Evolutionary conservation across 2,329 filamentous ascomycete genomes (phyloP).

Genomic region (Hirsutella minnesotensis): DNA sequence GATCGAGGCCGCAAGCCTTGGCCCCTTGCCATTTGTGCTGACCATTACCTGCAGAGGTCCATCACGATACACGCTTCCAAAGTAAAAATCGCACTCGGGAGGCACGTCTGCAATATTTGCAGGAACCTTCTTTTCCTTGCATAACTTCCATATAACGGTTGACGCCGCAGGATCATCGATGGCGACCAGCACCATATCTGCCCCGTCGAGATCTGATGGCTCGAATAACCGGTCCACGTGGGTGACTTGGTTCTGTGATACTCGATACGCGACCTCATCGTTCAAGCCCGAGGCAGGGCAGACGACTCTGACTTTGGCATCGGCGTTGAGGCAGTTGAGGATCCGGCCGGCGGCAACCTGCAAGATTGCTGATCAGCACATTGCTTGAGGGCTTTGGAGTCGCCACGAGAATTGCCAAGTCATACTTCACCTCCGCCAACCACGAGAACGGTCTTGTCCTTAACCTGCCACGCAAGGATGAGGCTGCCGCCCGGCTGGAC

Average conservation of each 20-base stretch:
- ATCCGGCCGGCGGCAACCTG: conserved; percentile 94
- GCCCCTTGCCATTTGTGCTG: conserved; percentile 93
- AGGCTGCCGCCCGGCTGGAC: conserved; percentile 86
- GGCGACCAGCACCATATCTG: conserved; percentile 82
- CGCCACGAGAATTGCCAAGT: too few species aligned
- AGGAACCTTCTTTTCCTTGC: conserved; percentile 71
- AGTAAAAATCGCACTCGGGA: conserved; percentile 96
- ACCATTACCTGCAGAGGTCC: conserved; percentile 97
- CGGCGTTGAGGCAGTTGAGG: conserved; percentile 86
- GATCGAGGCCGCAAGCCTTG: conserved; percentile 78
- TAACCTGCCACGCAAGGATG: conserved; percentile 92
- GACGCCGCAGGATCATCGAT: conserved; percentile 92
- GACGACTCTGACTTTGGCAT: conserved; percentile 79
- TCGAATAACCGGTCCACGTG: conserved; percentile 78
- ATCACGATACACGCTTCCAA: conserved; percentile 89
- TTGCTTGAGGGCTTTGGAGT: background rate
- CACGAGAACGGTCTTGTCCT: conserved; percentile 78
- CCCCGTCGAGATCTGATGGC: conserved; percentile 70
- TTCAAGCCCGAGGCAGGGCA: conserved; percentile 72
- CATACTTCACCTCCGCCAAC: conserved; percentile 88
- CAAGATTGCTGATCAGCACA: conserved; percentile 7
- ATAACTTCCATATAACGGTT: conserved; percentile 82
- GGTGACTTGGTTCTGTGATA: conserved; percentile 61
- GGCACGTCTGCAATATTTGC: conserved; percentile 97
- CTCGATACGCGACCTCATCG: conserved; percentile 74